phyloP scores from a whole-genome alignment of 768 basidiomycete genomes.

The Boletus pseudopeckii region DNA sequence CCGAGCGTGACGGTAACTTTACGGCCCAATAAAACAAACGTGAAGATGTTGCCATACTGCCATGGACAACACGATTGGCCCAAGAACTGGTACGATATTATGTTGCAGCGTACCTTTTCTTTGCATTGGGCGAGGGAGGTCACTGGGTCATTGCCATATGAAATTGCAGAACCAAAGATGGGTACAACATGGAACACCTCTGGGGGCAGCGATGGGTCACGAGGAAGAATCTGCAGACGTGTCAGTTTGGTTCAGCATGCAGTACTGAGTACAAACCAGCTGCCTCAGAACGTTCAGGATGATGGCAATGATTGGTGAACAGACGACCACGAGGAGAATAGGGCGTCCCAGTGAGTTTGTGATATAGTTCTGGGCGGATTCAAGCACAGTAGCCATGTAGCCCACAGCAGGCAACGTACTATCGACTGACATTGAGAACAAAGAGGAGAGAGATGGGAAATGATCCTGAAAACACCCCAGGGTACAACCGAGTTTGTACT shows the following conservation, averaged over 20 bases:
- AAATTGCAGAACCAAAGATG: slow-evolving; percentile 81
- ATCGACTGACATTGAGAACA: slow-evolving; percentile 29
- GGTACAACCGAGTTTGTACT: slow-evolving; percentile 4
- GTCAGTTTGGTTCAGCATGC: not conserved
- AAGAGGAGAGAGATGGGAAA: not conserved
- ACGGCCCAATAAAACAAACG: slow-evolving; percentile 87
- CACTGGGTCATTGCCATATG: slow-evolving; percentile 91
- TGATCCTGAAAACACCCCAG: not conserved
- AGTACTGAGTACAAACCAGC: slow-evolving; percentile 47
- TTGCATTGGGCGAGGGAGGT: slow-evolving; percentile 78
- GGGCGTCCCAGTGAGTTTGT: slow-evolving; percentile 24
- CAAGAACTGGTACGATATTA: not conserved
- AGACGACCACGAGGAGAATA: slow-evolving; percentile 47
- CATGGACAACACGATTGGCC: not conserved
- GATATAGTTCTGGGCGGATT: slow-evolving; percentile 20
- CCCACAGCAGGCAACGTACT: slow-evolving; percentile 20
- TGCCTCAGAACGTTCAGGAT: slow-evolving; percentile 76
- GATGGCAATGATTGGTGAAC: slow-evolving; percentile 64
- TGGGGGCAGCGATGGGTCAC: slow-evolving; percentile 73
- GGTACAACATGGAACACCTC: slow-evolving; percentile 93
- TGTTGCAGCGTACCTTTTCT: slow-evolving; percentile 60
- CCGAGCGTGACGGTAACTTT: slow-evolving; percentile 89
- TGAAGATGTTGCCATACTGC: slow-evolving; percentile 96
- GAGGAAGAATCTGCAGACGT: slow-evolving; percentile 55
- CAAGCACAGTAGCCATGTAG: slow-evolving; percentile 23